Evolutionary conservation across 805 yeast species (phyloP).

Genomic region (Saccharomyces cerevisiae): DNA sequence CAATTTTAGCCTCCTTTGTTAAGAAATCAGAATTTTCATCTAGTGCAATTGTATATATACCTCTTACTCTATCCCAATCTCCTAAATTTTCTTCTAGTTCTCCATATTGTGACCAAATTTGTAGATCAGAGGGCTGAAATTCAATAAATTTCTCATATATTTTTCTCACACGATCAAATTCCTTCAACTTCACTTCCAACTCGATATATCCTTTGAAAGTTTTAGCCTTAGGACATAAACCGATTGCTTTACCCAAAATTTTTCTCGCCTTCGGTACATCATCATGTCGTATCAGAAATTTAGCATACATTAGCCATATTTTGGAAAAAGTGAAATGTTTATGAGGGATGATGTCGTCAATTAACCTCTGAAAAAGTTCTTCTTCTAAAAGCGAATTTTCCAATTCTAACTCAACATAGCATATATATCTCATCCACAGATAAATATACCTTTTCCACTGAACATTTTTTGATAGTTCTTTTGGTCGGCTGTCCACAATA

Average conservation of each 20-base stretch:
- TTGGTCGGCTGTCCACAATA: constrained; percentile 17
- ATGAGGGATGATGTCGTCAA: constrained; percentile 46
- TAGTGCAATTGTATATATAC: constrained; percentile 48
- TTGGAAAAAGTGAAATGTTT: constrained; percentile 56
- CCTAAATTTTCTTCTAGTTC: constrained; percentile 58
- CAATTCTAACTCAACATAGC: constrained; percentile 47
- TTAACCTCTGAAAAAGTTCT: constrained; percentile 40
- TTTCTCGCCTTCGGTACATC: constrained; percentile 50
- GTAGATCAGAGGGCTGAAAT: constrained; percentile 14
- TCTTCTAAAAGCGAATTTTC: constrained; percentile 42
- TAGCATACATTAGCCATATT: constrained; percentile 62
- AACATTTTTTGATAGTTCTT: constrained; percentile 31
- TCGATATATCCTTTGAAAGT: constrained; percentile 57
- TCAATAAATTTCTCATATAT: constrained; percentile 54
- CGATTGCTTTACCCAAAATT: constrained; percentile 64
- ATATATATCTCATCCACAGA: constrained; percentile 60
- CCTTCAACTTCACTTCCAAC: constrained; percentile 60
- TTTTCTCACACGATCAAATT: constrained; percentile 71
- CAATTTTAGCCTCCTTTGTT: constrained; percentile 6
- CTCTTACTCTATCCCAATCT: constrained; percentile 61
- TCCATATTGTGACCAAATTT: constrained; percentile 57
- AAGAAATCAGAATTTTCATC: constrained; percentile 19
- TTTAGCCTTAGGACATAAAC: constrained; percentile 51
- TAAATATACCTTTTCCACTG: constrained; percentile 64
- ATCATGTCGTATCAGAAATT: constrained; percentile 64